Conservation (phyloP, 2,329 filamentous ascomycete genomes). For the Xylariaceae sp. region DNA sequence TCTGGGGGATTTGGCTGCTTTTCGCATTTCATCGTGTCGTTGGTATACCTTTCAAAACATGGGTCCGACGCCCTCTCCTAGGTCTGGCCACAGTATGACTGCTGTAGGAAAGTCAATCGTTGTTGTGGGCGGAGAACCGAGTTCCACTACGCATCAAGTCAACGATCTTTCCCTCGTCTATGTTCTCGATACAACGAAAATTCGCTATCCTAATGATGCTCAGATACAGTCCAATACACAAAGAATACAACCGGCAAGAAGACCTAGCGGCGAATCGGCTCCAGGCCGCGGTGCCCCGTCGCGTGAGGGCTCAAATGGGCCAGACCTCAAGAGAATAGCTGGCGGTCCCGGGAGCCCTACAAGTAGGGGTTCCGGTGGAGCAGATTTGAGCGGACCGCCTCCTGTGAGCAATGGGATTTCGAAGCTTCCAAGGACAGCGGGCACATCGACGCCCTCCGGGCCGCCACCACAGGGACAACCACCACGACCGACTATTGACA, state of each 20-base stretch:
- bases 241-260: slow-evolving; percentile 36
- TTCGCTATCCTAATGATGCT: slow-evolving; percentile 84
- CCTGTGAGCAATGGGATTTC: slow-evolving; percentile 33
- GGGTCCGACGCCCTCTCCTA: slow-evolving; percentile 88
- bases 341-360: slow-evolving; percentile 33
- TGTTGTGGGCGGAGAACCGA: slow-evolving; percentile 89
- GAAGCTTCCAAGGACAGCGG: slow-evolving; percentile 38
- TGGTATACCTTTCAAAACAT: slow-evolving; percentile 99
- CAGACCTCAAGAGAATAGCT: slow-evolving; percentile 44
- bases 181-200: slow-evolving; percentile 90
- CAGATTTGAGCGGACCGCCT: slow-evolving; percentile 35
- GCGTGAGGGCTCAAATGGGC: slow-evolving; percentile 49
- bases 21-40: slow-evolving; percentile 66
- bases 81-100: slow-evolving; percentile 97
- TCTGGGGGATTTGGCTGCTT: slow-evolving; percentile 84
- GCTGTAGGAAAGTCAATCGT: slow-evolving; percentile 88
- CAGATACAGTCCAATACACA: slow-evolving; percentile 38
- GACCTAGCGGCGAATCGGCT: slow-evolving; percentile 38
- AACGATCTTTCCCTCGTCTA: slow-evolving; percentile 86
- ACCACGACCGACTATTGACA: slow-evolving; percentile 43
- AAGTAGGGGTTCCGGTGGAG: slow-evolving; percentile 40
- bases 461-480: slow-evolving; percentile 52
- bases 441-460: slow-evolving; percentile 40
- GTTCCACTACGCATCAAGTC: slow-evolving; percentile 72
- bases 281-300: slow-evolving; percentile 36